Base-by-base conservation (phyloP, 2,329 filamentous ascomycete genomes). In the Neoscytalidium dimidiatum region DNA sequence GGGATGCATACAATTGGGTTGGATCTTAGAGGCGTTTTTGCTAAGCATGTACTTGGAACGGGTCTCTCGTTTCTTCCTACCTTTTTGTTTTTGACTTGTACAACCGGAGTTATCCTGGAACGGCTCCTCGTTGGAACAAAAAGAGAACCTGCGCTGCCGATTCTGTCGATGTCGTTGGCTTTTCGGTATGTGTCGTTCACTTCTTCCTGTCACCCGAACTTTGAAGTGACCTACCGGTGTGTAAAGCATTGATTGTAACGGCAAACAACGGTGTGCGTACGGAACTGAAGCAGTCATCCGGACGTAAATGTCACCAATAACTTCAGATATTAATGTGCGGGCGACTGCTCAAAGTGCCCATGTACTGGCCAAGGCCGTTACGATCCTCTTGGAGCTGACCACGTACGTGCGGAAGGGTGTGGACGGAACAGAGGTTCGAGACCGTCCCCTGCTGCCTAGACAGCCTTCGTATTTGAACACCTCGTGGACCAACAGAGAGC, bases 21-120 rank as follows among this genome's bases (percentile, higher is more conserved):
- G 56, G 56, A 46, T 58, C 56, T n/a, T 60, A 60, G 56, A 60
- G 56, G 56, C 56, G 56, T 60, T 35, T 60, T 35, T 60, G 26
- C 41, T 48, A 28, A 28, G 56, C 56, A 60, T 60, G 56, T 60
- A 46, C 17, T 33, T 46, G 56, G 41, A 60, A 46, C n/a, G 56
- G 56, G n/a, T n/a, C n/a, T n/a, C n/a, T n/a, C n/a, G n/a, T n/a
- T n/a, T n/a, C n/a, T 26, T 57, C 23, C 44, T 53, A 9, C 9
- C 2, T 41, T 29, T 31, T 19, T 52, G 17, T 38, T 21, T 26
- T 35, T 43, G 13, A 4, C 9, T 33, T 52, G 6, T 52, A 23
- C n/a, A 44, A 60, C 28, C n/a, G 38, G 56, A 60, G 56, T 60
- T 33, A 19, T 21, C 5, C 2, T 17, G 35, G 14, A 29, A 14